phyloP scores from a whole-genome alignment of 768 basidiomycete species.

The Sarcodon aspratus region DNA sequence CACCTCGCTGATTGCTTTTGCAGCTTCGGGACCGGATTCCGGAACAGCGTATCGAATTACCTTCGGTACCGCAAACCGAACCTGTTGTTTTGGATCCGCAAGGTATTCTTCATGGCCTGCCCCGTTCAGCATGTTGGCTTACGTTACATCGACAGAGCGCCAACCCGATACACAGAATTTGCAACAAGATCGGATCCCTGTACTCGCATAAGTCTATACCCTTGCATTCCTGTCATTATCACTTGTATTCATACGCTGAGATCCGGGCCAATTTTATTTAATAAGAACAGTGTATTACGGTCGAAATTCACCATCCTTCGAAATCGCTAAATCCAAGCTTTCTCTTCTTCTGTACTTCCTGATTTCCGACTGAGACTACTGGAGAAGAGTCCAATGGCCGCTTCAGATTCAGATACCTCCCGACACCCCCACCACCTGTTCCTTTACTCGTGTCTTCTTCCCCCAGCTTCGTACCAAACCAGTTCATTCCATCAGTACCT shows the following conservation, averaged over 20 bases:
- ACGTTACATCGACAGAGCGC: not conserved
- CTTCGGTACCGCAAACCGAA: not conserved
- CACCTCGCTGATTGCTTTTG: not conserved
- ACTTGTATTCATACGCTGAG: no score
- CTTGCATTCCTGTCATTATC: not conserved
- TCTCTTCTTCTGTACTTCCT: conserved; percentile 68
- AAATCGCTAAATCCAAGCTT: conserved; percentile 89
- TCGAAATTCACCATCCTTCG: conserved; percentile 50
- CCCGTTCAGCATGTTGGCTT: not conserved
- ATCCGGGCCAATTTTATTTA: no score
- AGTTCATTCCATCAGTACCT: conserved; percentile 62
- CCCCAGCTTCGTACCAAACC: conserved; percentile 86
- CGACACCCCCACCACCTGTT: conserved; percentile 42
- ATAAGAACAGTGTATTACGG: no score
- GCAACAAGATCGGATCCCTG: not conserved
- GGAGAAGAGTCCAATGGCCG: conserved; percentile 7
- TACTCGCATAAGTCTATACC: not conserved
- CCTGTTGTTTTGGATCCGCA: not conserved
- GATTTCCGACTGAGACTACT: conserved; percentile 9
- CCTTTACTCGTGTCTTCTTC: conserved; percentile 19
- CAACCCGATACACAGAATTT: not conserved
- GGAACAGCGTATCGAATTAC: not conserved
- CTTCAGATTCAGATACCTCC: conserved; percentile 58
- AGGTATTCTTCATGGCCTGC: not conserved
- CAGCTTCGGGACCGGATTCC: not conserved